These are phyloP conservation scores for Nyssa sinensis DNA, from an alignment of 148 eudicot species.

Conservation along the genomic window DNA sequence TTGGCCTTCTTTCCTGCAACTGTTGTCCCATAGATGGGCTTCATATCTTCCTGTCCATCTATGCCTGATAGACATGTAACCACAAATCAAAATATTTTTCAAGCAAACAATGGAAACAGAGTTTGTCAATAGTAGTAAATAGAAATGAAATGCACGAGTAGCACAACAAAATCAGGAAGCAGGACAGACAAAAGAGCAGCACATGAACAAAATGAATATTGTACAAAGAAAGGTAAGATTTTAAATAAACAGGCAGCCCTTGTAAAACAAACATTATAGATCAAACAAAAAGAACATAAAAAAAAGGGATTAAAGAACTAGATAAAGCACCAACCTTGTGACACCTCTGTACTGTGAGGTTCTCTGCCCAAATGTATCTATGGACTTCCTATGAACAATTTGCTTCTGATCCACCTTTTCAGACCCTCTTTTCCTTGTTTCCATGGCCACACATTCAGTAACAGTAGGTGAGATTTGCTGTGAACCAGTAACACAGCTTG, in stretches of 20 bases:
- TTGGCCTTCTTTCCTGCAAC: constrained; percentile 96
- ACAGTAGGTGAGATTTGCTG: constrained; percentile 49
- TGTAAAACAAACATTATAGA: background rate
- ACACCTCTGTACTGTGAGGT: constrained; percentile 98
- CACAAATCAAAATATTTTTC: background rate
- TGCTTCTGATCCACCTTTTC: constrained; percentile 58
- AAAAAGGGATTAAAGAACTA: constrained; percentile 2
- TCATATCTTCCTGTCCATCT: constrained; percentile 86
- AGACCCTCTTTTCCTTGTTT: constrained; percentile 63
- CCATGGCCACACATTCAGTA: constrained; percentile 43
- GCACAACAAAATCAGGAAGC: too few relatives aligned
- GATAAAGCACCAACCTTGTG: constrained; percentile 52
- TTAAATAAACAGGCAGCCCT: too few relatives aligned
- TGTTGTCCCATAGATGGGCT: constrained; percentile 76
- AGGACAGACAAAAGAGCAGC: too few relatives aligned
- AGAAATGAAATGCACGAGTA: background rate
- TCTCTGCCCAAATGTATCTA: constrained; percentile 94
- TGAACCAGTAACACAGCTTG: constrained; percentile 76
- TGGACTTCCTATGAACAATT: constrained; percentile 88
- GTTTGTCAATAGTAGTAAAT: background rate
- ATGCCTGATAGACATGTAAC: constrained; percentile 47
- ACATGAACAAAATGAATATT: background rate
- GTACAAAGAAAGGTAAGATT: too few relatives aligned
- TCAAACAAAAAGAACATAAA: background rate
- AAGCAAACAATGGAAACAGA: background rate